These are phyloP conservation scores for Graphilbum fragrans DNA, from an alignment of 2,329 filamentous ascomycete species.

Conservation along the genomic window DNA sequence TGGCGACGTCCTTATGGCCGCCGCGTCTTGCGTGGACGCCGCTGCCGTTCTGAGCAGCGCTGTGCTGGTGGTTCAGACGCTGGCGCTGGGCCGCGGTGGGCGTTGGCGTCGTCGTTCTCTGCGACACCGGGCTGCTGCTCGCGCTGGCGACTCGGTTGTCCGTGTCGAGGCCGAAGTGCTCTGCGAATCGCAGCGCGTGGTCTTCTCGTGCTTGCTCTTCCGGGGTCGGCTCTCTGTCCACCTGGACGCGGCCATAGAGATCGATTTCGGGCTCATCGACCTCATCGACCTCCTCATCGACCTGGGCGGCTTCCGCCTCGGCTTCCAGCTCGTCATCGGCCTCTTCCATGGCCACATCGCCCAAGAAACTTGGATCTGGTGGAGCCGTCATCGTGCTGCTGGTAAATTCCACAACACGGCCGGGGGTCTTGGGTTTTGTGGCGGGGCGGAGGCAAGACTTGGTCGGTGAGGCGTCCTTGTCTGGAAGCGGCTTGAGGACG, in stretches of 20 bases:
- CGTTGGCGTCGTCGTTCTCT: no score
- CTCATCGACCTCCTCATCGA: background rate
- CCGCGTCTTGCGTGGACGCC: no score
- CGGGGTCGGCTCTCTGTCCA: conserved; percentile 23
- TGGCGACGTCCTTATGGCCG: background rate
- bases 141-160: conserved; percentile 1
- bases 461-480: conserved; percentile 38
- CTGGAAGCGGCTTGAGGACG: conserved; percentile 34
- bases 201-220: background rate
- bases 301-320: background rate
- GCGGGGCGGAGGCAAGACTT: conserved; percentile 48
- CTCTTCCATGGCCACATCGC: background rate
- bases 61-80: no score
- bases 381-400: conserved; percentile 35
- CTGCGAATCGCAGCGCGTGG: conserved; percentile 3
- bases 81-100: no score
- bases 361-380: background rate
- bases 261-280: no score
- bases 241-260: background rate
- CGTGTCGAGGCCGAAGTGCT: conserved; percentile 9
- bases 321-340: no score
- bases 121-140: no score
- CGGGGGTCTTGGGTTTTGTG: conserved; percentile 43
- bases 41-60: no score
- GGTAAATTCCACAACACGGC: conserved; percentile 46